Evolutionary conservation across 768 basidiomycete genomes (phyloP), one percentile per base, ranked within the genome.

Genomic region (Steccherinum ochraceum): DNA sequence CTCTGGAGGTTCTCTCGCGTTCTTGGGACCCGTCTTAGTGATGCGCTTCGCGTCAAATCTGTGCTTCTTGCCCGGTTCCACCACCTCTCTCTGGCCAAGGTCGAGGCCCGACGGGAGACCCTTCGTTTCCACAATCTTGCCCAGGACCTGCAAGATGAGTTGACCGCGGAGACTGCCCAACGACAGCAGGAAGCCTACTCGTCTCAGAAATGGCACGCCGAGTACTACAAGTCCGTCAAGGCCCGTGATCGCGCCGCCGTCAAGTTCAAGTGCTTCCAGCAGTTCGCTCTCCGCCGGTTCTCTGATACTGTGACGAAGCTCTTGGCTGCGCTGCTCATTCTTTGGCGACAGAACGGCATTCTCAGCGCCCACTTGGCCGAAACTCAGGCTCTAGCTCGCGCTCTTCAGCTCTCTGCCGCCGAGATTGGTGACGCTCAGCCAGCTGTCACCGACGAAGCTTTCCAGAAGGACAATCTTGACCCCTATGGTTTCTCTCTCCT

Each of bases 271-370:
- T 13, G 19, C 2, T 50, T 25, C 24, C 20, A 50, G 5, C 35
- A 27, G 3, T 10, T 5, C 12, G 27, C 44, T 2, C 25, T 20
- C 4, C 10, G 12, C 16, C 53, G 53, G 4, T 54, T 24, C 49
- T 39, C 23, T 26, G 5, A 21, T 12, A 50, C 18, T 4, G 45
- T 30, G 5, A 35, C 26, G 19, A 45, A 35, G 18, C 45, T 54
- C 18, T 24, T 54, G 23, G 4, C 44, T 46, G 48, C 25, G 3
- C 42, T 54, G 19, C 44, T 54, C 24, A 35, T 54, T 19, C 53
- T 54, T 27, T 54, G 53, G 53, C 49, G 49, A 16, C 18, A 35
- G 30, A 50, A 51, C 45, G 21, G 25, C 4, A 26, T 54, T 25
- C 46, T 50, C 13, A 24, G n/a, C n/a, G 23, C 11, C 3, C 43